A percentile compares a stretch with the other conserved stretches of the same genome.
These are phyloP conservation scores for Fraxinus angustifolia DNA, from an alignment of 305 asterid species.

Conservation along the genomic window DNA sequence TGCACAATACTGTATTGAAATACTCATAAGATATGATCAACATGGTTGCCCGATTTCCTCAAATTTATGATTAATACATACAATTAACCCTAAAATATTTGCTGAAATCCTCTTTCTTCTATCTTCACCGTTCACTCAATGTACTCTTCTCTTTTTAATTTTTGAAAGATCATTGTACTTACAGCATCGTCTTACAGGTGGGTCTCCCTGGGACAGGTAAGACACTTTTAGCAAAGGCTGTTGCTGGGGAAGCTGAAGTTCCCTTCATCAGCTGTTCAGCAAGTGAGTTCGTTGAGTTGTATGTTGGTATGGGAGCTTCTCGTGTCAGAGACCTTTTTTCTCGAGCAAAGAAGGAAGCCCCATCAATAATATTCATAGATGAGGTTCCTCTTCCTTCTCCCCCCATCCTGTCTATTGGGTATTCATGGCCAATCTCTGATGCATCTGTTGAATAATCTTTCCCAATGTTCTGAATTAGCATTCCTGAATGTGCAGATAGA, in stretches of 20 bases:
- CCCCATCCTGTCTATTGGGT: conserved; percentile 16
- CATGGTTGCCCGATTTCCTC: conserved; percentile 4
- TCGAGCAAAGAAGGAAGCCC: conserved; percentile 98
- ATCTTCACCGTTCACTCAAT: neutral
- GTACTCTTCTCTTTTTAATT: neutral
- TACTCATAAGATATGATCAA: neutral
- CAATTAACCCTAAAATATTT: conserved; percentile 1
- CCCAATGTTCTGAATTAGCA: conserved; percentile 25
- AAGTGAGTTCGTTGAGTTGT: conserved; percentile 95
- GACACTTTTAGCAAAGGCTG: conserved; percentile 98
- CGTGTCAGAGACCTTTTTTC: conserved; percentile 99
- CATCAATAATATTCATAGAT: conserved; percentile 94
- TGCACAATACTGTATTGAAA: neutral
- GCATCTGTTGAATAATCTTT: conserved; percentile 16
- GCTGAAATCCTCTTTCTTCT: conserved; percentile 13
- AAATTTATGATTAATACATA: conserved; percentile 12
- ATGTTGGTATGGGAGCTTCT: conserved; percentile 99
- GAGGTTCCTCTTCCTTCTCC: conserved; percentile 55
- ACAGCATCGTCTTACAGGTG: conserved; percentile 50
- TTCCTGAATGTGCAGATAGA: conserved; percentile 69
- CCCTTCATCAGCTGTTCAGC: conserved; percentile 99
- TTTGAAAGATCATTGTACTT: conserved; percentile 11
- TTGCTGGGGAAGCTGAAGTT: conserved; percentile 98
- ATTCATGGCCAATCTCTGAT: conserved; percentile 16
- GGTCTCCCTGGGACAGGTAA: conserved; percentile 99